Evolutionary conservation across 1,284 basidiomycete species (phyloP), one percentile per base, ranked within the genome.

Genomic region (Irpex lacteus): DNA sequence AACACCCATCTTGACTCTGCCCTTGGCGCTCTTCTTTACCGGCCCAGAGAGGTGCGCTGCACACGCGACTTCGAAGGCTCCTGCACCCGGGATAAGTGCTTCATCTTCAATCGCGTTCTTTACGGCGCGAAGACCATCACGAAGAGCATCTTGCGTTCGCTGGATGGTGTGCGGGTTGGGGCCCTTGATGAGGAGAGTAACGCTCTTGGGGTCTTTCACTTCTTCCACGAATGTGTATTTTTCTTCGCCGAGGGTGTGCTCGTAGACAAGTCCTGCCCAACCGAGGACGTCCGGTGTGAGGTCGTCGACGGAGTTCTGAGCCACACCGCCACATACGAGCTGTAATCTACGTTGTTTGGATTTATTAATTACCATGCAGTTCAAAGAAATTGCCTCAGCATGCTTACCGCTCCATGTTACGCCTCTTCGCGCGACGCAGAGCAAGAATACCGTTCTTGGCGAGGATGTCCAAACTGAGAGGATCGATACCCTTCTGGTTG

Each of bases 401-500:
- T 26, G 77, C 83, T 66, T 72, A 94, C 93, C 95, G 86, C 80
- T 97, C 97, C 97, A 96, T 98, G 75, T 97, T 98, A 72, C 98
- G 88, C 75, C 98, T 84, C 84, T 99, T 99, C 34, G 98, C 98
- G 65, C 98, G 84, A 70, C 98, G 87, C 62, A 99, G 84, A 40
- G 96, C 98, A 61, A 99, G 80, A 70, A 99, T 99, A 34, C 95
- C 96, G 77, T 97, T 94, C 85, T 99, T 99, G 59, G 95, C 96
- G 38, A 99, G 82, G 60, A 99, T 91, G 78, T 99, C 98, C 64
- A 99, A 85, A 73, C 92, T 95, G 76, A 99, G 88, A 7, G 98
- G 98, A 77, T 99, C 98, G 69, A 99, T 99, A 71, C 98, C 98
- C 80, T 99, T 99, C 79, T 99, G 98, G 77, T 99, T 99, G 81